Evolutionary conservation across 495 filamentous ascomycete species (phyloP).

Genomic region (Astrothelium subdiscretum): DNA sequence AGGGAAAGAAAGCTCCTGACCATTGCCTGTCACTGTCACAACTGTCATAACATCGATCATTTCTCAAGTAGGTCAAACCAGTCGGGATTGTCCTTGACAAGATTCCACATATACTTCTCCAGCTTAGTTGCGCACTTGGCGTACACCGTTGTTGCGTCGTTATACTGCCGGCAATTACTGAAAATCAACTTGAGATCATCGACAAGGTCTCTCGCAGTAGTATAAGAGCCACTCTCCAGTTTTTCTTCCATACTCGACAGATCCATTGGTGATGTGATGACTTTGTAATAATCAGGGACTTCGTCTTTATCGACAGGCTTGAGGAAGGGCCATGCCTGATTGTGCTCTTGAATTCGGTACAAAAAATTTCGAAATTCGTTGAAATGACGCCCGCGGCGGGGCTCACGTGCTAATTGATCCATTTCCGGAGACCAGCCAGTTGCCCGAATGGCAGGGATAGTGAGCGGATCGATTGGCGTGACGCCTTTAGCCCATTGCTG

Average conservation of each 20-base stretch:
- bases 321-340: slow-evolving; percentile 85
- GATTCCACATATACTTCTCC: slow-evolving; percentile 93
- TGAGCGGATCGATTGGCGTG: slow-evolving; percentile 63
- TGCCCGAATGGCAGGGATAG: slow-evolving; percentile 69
- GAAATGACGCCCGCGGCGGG: slow-evolving; percentile 95
- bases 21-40: not conserved
- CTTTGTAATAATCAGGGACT: slow-evolving; percentile 93
- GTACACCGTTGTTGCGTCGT: slow-evolving; percentile 90
- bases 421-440: slow-evolving; percentile 95
- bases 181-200: slow-evolving; percentile 85
- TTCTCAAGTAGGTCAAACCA: slow-evolving; percentile 39
- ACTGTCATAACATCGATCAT: not conserved
- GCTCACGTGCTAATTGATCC: slow-evolving; percentile 91
- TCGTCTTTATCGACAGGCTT: slow-evolving; percentile 91
- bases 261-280: slow-evolving; percentile 98
- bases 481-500: slow-evolving; percentile 72
- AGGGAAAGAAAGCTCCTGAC: not conserved
- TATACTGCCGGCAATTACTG: slow-evolving; percentile 90
- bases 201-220: slow-evolving; percentile 84
- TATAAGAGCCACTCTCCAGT: slow-evolving; percentile 85
- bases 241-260: slow-evolving; percentile 90
- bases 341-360: slow-evolving; percentile 89
- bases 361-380: slow-evolving; percentile 84
- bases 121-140: slow-evolving; percentile 91
- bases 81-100: slow-evolving; percentile 87